These are phyloP conservation scores for Breviolum minutum DNA, from an alignment of 73 alveolate species.

Conservation along the genomic window DNA sequence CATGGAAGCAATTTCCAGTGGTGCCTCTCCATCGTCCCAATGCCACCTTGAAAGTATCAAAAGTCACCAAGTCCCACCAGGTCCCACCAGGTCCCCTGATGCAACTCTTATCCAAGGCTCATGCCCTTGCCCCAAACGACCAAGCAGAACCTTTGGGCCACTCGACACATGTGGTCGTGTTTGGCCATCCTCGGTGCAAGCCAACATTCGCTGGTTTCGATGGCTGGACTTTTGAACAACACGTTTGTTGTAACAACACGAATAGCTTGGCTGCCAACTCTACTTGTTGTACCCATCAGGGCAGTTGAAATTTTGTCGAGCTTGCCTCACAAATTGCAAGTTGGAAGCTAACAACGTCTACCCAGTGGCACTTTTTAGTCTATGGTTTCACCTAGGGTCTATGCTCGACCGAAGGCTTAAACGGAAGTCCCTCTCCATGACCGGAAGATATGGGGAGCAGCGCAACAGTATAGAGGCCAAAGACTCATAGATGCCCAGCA, in stretches of 20 bases:
- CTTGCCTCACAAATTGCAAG: background rate
- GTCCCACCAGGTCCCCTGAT: too few species aligned
- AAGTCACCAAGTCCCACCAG: too few species aligned
- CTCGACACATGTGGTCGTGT: conserved; percentile 1
- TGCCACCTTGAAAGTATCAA: background rate
- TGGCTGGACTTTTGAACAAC: background rate
- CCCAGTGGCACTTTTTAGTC: background rate
- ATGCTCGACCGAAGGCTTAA: background rate
- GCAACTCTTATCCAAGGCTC: background rate
- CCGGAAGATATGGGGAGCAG: too few species aligned
- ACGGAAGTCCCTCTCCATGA: conserved; percentile 31
- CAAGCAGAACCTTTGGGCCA: conserved; percentile 53
- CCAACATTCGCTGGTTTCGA: too few species aligned
- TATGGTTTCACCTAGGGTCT: background rate
- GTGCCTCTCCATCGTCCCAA: conserved; percentile 25
- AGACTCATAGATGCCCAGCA: too few species aligned
- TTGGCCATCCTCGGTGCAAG: background rate
- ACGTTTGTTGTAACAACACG: too few species aligned
- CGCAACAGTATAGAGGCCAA: too few species aligned
- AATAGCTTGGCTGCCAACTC: background rate
- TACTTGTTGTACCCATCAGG: background rate
- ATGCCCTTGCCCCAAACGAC: conserved; percentile 1
- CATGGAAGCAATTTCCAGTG: background rate
- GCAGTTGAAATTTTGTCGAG: background rate
- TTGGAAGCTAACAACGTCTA: background rate